Evolutionary conservation across 2,329 filamentous ascomycete species (phyloP), one percentile per base, ranked within the genome.

Genomic region (Decorospora gaudefroyi): DNA sequence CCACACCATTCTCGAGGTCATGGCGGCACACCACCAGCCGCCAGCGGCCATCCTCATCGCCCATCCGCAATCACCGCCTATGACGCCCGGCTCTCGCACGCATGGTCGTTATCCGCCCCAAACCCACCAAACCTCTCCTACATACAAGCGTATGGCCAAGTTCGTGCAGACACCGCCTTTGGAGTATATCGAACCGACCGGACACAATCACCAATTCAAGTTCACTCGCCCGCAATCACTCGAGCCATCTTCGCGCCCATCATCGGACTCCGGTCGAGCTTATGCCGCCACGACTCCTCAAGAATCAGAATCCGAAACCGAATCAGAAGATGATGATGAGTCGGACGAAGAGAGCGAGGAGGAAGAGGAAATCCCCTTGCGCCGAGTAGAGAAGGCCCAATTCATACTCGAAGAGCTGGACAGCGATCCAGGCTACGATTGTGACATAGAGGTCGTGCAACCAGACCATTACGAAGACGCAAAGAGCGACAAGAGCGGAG

Each of bases 401-500:
- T 71, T 77, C 40, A 65, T 67, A 25, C 65, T 77, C 34, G 72
- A 76, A 52, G 74, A 77, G 51, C 47, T 77, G 37, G 60, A 64
- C 34, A 67, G 60, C 51, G 65, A 70, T 33, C 55, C 60, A 39
- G 69, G 62, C 18, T 73, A 72, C 42, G 67, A 70, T 32, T 68
- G 66, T 39, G 72, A 75, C 42, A 60, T 72, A 37, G 72, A 76
- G 44, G 60, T 76, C 42, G 61, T 77, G 13, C 65, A 65, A 25
- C 75, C 75, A 4, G 70, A 75, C 35, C 68, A 74, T 44, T 68
- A 61, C 30, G 73, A 75, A 56, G 73, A 76, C 46, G 72, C 65
- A 6, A 64, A 61, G 22, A 72, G 67, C 32, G 68, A 72, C 11
- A 55, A 49, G 26, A 65, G 59, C 36, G 57, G 40, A 27, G 48